These are phyloP conservation scores for Candida xiaguanensis DNA, from an alignment of 805 yeast genomes.

Conservation along the genomic window DNA sequence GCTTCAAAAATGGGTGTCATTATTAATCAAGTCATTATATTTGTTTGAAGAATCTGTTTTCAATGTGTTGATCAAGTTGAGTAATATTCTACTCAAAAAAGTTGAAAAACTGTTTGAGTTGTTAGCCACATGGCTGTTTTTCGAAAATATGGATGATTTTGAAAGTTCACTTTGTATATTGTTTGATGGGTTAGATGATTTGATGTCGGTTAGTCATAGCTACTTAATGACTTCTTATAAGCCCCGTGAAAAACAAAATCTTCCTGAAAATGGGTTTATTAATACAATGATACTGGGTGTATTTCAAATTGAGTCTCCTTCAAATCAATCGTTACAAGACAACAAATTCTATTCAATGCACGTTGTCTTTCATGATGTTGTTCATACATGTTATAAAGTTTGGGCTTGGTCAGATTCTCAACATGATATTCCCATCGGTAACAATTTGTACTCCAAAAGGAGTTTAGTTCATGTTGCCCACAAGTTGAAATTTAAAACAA, in stretches of 20 bases:
- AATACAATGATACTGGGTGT: slow-evolving; percentile 76
- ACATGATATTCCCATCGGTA: slow-evolving; percentile 12
- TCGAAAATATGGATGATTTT: slow-evolving; percentile 24
- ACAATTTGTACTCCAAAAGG: slow-evolving; percentile 12
- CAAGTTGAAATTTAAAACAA: slow-evolving; percentile 65
- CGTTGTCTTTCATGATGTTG: slow-evolving; percentile 61
- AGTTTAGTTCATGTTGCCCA: slow-evolving; percentile 42
- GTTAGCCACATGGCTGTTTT: slow-evolving; percentile 15
- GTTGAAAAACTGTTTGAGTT: slow-evolving; percentile 28
- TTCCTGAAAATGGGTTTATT: slow-evolving; percentile 47
- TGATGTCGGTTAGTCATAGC: slow-evolving; percentile 57
- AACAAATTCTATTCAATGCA: slow-evolving; percentile 54
- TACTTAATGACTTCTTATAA: slow-evolving; percentile 39
- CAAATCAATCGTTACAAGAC: slow-evolving; percentile 45
- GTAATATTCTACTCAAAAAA: slow-evolving; percentile 46
- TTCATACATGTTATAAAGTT: slow-evolving; percentile 50
- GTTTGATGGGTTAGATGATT: slow-evolving; percentile 62
- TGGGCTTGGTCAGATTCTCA: slow-evolving; percentile 68
- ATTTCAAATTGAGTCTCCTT: slow-evolving; percentile 66
- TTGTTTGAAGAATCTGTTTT: slow-evolving; percentile 52
- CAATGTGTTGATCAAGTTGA: slow-evolving; percentile 51
- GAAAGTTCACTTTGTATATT: slow-evolving; percentile 44
- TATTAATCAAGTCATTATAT: slow-evolving; percentile 50
- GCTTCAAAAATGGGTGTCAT: slow-evolving; percentile 45
- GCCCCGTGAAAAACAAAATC: slow-evolving; percentile 12